Conservation (phyloP, 169 alveolate genomes). For the Plasmodium ovale region DNA sequence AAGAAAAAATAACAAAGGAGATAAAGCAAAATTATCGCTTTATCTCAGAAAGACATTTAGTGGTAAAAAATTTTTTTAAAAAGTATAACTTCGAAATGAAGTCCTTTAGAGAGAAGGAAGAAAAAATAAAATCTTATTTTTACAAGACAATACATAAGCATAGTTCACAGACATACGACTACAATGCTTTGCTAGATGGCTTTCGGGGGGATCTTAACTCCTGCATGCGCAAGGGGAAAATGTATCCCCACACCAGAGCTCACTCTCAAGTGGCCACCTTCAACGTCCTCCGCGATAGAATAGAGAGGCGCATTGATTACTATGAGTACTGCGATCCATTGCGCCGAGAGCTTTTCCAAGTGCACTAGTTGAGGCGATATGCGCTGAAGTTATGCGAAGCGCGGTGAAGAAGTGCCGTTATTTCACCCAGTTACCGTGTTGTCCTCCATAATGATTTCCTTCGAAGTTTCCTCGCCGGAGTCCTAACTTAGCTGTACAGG, state of each 20-base stretch:
- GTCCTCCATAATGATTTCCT: too few relatives aligned
- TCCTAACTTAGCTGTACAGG: not conserved
- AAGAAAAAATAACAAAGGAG: conserved; percentile 31
- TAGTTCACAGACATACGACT: not conserved
- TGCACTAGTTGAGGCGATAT: too few relatives aligned
- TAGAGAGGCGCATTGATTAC: conserved; percentile 25
- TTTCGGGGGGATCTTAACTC: not conserved
- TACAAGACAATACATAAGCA: not conserved
- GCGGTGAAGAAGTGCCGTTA: too few relatives aligned
- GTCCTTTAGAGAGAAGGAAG: not conserved
- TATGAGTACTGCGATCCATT: conserved; percentile 38
- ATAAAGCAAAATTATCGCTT: not conserved
- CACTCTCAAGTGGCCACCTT: not conserved
- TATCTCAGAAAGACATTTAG: not conserved
- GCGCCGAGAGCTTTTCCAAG: not conserved
- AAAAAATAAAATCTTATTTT: conserved; percentile 13
- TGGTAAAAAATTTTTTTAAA: conserved; percentile 15
- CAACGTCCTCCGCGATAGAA: conserved; percentile 14
- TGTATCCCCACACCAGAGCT: not conserved
- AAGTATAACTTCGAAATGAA: conserved; percentile 15
- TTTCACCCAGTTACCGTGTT: too few relatives aligned
- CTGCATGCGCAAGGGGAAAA: not conserved
- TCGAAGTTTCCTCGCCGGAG: too few relatives aligned
- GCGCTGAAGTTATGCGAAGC: too few relatives aligned
- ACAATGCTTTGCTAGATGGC: not conserved